Conservation (phyloP, 2,329 filamentous ascomycete genomes). For the Arachnomyces sp. region DNA sequence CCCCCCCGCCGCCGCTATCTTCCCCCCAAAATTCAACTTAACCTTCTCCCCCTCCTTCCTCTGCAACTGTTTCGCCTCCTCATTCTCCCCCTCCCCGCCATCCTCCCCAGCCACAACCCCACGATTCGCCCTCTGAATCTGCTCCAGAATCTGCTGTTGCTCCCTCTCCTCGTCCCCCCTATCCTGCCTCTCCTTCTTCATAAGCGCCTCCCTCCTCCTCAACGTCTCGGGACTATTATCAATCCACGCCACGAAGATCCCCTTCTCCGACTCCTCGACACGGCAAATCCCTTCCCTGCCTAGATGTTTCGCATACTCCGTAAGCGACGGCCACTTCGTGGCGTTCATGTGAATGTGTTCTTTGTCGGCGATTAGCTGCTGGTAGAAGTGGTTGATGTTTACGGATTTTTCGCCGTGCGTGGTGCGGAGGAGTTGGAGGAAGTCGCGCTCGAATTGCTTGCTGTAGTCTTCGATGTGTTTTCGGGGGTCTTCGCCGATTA, state of each 20-base stretch:
- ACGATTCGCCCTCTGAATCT: conserved; percentile 64
- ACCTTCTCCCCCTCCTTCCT: conserved; percentile 12
- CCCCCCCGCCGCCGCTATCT: neutral
- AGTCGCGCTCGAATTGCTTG: conserved; percentile 72
- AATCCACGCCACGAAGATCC: conserved; percentile 78
- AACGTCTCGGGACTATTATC: conserved; percentile 85
- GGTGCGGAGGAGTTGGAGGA: conserved; percentile 66
- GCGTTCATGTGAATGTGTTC: conserved; percentile 90
- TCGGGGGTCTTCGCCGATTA: conserved; percentile 79
- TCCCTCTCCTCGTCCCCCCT: conserved; percentile 87
- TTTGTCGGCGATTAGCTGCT: conserved; percentile 82
- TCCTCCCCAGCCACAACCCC: neutral
- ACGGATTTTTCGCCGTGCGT: conserved; percentile 86
- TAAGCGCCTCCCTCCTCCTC: conserved; percentile 67
- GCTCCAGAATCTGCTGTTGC: conserved; percentile 70
- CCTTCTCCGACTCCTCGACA: conserved; percentile 80
- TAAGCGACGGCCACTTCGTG: conserved; percentile 72
- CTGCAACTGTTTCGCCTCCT: conserved; percentile 8
- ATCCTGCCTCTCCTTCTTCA: conserved; percentile 76
- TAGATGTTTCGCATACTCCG: conserved; percentile 81
- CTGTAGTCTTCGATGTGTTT: conserved; percentile 77
- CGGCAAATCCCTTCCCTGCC: conserved; percentile 79
- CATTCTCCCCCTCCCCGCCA: conserved; percentile 6
- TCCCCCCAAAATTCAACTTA: conserved; percentile 10
- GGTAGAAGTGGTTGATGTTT: conserved; percentile 87